A percentile compares a stretch with the other conserved stretches of the same genome.
These are phyloP conservation scores for Crithidia brevicula DNA, from an alignment of 208 protist species.

Conservation along the genomic window DNA sequence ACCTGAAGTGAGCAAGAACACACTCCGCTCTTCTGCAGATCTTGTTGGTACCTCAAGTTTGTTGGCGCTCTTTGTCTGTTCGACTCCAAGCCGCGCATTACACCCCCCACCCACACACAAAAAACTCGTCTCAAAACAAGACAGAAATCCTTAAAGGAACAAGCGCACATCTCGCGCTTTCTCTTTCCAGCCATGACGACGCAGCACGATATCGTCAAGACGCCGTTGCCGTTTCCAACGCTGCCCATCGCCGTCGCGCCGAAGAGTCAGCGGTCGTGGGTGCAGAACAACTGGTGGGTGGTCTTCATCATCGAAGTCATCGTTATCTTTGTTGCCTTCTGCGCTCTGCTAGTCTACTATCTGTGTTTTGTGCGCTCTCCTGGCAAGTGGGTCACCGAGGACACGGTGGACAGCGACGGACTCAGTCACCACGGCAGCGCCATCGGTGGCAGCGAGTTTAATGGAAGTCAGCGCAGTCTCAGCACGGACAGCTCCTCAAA, in stretches of 20 bases:
- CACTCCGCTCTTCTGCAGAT: too few relatives aligned
- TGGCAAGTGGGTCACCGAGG: conserved; percentile 25
- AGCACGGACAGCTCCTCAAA: conserved; percentile 13
- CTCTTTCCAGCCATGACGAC: background rate
- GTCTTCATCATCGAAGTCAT: conserved; percentile 33
- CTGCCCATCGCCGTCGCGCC: conserved; percentile 27
- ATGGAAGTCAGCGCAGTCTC: background rate
- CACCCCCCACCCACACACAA: too few relatives aligned
- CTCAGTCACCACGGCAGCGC: conserved; percentile 27
- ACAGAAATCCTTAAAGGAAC: too few relatives aligned
- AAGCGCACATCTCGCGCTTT: background rate
- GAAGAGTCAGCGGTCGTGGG: conserved; percentile 12
- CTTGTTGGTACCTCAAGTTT: too few relatives aligned
- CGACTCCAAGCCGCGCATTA: too few relatives aligned
- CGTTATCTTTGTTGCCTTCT: conserved; percentile 41
- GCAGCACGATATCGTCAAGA: conserved; percentile 34
- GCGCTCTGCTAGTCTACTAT: conserved; percentile 40
- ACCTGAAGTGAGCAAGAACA: too few relatives aligned
- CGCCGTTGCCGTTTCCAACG: conserved; percentile 54
- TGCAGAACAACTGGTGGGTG: conserved; percentile 45
- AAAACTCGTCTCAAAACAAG: too few relatives aligned
- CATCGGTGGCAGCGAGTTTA: conserved; percentile 1
- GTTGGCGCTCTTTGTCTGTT: too few relatives aligned
- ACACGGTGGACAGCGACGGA: conserved; percentile 22
- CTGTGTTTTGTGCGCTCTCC: conserved; percentile 30